Evolutionary conservation across 805 yeast genomes (phyloP), one percentile per base, ranked within the genome.

Genomic region (Metschnikowia lunata): DNA sequence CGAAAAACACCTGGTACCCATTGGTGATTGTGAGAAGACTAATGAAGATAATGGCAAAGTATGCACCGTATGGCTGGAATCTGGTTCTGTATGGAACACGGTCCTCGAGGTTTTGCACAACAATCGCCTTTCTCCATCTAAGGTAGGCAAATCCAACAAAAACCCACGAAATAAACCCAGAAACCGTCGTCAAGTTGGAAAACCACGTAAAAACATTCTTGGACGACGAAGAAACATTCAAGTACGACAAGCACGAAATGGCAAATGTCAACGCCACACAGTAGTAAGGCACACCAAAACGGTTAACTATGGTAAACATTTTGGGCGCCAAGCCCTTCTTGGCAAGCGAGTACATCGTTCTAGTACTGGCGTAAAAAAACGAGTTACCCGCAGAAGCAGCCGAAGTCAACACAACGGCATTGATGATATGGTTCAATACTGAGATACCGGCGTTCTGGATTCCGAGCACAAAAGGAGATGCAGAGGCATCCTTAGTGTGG

Each of bases 401-500:
- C 36, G 85, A 79, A 6, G 87, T 72, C 43, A 88, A 71, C 43
- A 88, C 74, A 28, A 87, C 77, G 1, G 79, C 95, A 63, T 89
- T 89, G 45, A 89, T 88, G 48, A 88, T 74, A 57, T 83, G 78
- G 29, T 95, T 95, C 38, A 88, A 69, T 0, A 76, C 82, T 30
- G 69, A 76, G 42, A 88, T 83, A 1, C 78, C 75, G 56, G 87
- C 66, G 43, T 72, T 74, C 63, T 74, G 75, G 88, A 88, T 88
- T 2, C 91, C 91, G 55, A 88, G 79, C 40, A 86, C 93, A 56
- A 83, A 87, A 0, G 96, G 93, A 14, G 84, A 79, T 13, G 83
- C 81, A 28, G 89, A 81, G 26, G 85, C 85, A 53, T 76, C 63
- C 36, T 46, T 38, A 10, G 45, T 34, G 11, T 60, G 63, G 36